Conservation (phyloP, 371 early-diverging fungal species). For the Apophysomyces elegans region DNA sequence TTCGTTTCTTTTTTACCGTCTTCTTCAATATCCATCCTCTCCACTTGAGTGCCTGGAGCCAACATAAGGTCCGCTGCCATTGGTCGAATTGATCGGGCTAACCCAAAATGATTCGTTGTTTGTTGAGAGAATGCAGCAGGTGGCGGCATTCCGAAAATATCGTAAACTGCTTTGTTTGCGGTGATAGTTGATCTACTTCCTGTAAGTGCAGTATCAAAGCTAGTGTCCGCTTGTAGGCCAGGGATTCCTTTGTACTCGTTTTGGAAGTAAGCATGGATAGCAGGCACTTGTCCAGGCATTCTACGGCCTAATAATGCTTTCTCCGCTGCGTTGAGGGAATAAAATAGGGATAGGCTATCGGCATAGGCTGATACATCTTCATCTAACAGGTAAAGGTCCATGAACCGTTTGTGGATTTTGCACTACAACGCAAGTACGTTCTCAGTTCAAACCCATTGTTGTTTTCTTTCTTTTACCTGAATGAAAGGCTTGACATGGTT, state of each 20-base stretch:
- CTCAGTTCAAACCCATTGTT: not conserved
- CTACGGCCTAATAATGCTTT: conserved; percentile 53
- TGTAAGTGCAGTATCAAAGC: conserved; percentile 28
- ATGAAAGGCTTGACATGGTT: conserved; percentile 43
- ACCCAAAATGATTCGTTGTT: too few species aligned
- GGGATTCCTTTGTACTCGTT: conserved; percentile 24
- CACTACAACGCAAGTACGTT: conserved; percentile 26
- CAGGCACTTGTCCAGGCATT: conserved; percentile 29
- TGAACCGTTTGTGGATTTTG: conserved; percentile 55
- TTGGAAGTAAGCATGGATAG: conserved; percentile 35
- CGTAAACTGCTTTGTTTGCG: not conserved
- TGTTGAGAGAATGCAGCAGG: conserved; percentile 20
- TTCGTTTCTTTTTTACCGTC: not conserved
- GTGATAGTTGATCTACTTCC: conserved; percentile 17
- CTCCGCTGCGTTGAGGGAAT: conserved; percentile 40
- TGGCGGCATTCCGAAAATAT: not conserved
- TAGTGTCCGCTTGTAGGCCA: not conserved
- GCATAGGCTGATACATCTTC: conserved; percentile 38
- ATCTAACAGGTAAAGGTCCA: conserved; percentile 56
- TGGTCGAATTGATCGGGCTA: too few species aligned
- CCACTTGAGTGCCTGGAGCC: not conserved
- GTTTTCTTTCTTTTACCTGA: conserved; percentile 35
- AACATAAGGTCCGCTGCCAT: not conserved
- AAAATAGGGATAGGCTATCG: conserved; percentile 34
- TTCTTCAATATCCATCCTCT: not conserved